Evolutionary conservation across 1,284 basidiomycete species (phyloP).

Genomic region (Hypsizygus ulmarius): DNA sequence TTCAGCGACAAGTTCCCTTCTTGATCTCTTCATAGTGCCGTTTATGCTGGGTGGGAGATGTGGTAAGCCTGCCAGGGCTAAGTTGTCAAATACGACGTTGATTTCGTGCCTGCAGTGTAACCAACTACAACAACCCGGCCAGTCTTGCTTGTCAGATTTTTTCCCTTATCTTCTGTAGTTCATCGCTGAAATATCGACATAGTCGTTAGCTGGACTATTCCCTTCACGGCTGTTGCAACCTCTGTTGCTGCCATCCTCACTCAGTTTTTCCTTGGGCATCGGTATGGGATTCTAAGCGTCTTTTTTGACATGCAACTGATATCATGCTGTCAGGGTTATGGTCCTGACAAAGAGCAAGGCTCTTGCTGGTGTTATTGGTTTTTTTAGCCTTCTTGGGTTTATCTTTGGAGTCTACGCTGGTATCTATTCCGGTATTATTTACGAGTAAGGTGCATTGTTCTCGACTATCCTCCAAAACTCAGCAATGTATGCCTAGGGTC

Average conservation of each 20-base stretch:
- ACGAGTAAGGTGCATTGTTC: slow-evolving; percentile 25
- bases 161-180: not conserved
- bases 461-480: not conserved
- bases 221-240: slow-evolving; percentile 39
- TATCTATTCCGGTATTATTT: slow-evolving; percentile 33
- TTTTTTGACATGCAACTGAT: not conserved
- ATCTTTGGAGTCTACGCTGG: slow-evolving; percentile 35
- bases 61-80: slow-evolving; percentile 24
- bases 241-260: slow-evolving; percentile 38
- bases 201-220: slow-evolving; percentile 40
- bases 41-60: slow-evolving; percentile 37
- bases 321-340: slow-evolving; percentile 18
- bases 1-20: not conserved
- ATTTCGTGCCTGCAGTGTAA: slow-evolving; percentile 27
- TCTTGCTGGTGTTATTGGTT: slow-evolving; percentile 29
- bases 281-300: slow-evolving; percentile 21
- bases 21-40: slow-evolving; percentile 24
- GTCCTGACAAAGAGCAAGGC: slow-evolving; percentile 32
- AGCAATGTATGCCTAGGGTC: slow-evolving; percentile 15
- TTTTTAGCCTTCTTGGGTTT: slow-evolving; percentile 32
- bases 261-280: slow-evolving; percentile 39
- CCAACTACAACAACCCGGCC: slow-evolving; percentile 36
- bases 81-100: not conserved
- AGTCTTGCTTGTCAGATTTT: slow-evolving; percentile 28
- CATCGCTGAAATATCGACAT: not conserved